phyloP scores from a whole-genome alignment of 2,329 filamentous ascomycete genomes.

The Hypoxylon sp. region DNA sequence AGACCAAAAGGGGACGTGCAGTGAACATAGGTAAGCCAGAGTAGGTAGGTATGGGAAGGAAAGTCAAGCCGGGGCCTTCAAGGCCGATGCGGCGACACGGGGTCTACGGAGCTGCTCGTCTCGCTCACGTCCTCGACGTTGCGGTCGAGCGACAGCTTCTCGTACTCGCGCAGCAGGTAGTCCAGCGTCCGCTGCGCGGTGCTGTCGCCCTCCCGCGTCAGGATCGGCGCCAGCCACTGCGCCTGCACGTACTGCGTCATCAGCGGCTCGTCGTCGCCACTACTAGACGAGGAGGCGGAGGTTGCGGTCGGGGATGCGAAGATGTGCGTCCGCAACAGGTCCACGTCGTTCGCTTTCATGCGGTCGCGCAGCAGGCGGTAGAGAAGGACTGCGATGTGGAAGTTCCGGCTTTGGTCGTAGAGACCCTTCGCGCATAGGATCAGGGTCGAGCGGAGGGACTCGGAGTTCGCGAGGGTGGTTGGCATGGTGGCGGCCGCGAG shows the following conservation, averaged over 20 bases:
- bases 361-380: conserved; percentile 55
- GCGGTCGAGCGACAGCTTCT: conserved; percentile 34
- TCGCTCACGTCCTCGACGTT: conserved; percentile 27
- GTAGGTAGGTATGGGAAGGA: no score
- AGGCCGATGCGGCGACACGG: not conserved
- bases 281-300: not conserved
- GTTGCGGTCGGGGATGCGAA: conserved; percentile 18
- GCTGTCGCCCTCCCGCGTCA: not conserved
- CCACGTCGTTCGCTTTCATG: conserved; percentile 50
- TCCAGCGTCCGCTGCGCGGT: conserved; percentile 27
- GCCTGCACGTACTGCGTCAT: conserved; percentile 42
- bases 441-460: conserved; percentile 54
- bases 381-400: conserved; percentile 55
- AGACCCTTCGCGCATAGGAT: conserved; percentile 56
- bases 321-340: conserved; percentile 41
- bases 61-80: no score
- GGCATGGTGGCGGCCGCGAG: conserved; percentile 39
- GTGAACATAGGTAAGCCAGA: no score
- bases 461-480: conserved; percentile 27
- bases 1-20: not conserved
- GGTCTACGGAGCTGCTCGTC: not conserved
- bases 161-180: conserved; percentile 38
- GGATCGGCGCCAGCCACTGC: conserved; percentile 37
- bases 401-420: conserved; percentile 54
- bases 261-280: conserved; percentile 31